These are phyloP conservation scores for Teunomyces stri DNA, from an alignment of 805 yeast genomes.

Conservation along the genomic window DNA sequence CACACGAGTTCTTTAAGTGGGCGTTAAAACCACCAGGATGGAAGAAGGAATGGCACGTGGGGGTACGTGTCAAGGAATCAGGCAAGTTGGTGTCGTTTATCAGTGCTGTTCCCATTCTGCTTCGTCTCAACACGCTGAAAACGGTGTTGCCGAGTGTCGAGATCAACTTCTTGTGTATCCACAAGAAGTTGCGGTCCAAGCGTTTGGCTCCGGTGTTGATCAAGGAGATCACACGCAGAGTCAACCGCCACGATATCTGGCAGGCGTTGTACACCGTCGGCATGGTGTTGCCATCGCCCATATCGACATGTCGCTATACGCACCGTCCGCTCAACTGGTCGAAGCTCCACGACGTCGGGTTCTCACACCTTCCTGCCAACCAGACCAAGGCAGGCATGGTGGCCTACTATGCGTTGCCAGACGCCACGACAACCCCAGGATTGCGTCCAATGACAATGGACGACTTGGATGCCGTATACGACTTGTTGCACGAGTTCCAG, in stretches of 20 bases:
- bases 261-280: conserved; percentile 97
- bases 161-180: conserved; percentile 91
- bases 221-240: conserved; percentile 90
- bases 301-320: conserved; percentile 81
- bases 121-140: conserved; percentile 55
- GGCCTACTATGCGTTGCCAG: conserved; percentile 57
- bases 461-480: conserved; percentile 66
- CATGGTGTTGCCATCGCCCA: conserved; percentile 86
- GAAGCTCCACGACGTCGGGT: conserved; percentile 85
- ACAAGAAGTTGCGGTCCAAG: conserved; percentile 89
- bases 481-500: conserved; percentile 62
- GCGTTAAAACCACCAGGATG: conserved; percentile 94
- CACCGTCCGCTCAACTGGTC: conserved; percentile 95
- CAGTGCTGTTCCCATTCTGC: conserved; percentile 78
- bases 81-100: conserved; percentile 87
- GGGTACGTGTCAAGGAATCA: conserved; percentile 79
- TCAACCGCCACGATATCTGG: conserved; percentile 82
- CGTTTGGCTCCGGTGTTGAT: conserved; percentile 92
- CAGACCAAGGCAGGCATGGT: conserved; percentile 67
- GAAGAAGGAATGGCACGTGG: conserved; percentile 84
- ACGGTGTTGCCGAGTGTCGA: conserved; percentile 64
- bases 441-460: conserved; percentile 53
- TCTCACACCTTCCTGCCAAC: conserved; percentile 72
- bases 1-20: conserved; percentile 83
- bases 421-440: conserved; percentile 47